phyloP scores from a whole-genome alignment of 345 rosid genomes.

The Camelina laxa region DNA sequence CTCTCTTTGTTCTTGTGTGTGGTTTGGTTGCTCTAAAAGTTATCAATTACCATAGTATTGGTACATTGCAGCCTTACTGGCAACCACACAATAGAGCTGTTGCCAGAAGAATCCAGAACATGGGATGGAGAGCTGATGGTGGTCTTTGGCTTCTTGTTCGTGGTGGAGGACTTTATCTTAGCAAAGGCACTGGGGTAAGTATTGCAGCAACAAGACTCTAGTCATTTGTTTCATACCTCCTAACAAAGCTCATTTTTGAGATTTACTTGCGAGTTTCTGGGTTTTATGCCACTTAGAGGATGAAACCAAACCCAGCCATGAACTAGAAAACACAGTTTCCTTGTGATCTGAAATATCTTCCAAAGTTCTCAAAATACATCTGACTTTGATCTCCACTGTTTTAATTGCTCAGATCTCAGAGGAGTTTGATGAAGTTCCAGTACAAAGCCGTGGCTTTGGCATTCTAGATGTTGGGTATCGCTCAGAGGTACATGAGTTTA shows the following conservation, averaged over 20 bases:
- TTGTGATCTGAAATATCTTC: not conserved
- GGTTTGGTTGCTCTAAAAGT: slow-evolving; percentile 21
- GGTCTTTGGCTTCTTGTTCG: slow-evolving; percentile 99
- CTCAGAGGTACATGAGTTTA: slow-evolving; percentile 60
- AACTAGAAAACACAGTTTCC: not conserved
- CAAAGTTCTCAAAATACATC: not conserved
- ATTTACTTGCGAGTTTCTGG: not conserved
- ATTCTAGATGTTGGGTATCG: slow-evolving; percentile 96
- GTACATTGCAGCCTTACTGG: slow-evolving; percentile 75
- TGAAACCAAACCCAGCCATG: not conserved
- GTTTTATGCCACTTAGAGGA: not conserved
- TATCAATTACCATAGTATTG: slow-evolving; percentile 12
- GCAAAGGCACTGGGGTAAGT: slow-evolving; percentile 94
- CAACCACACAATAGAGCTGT: slow-evolving; percentile 98
- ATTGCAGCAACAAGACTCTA: slow-evolving; percentile 6
- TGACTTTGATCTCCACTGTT: slow-evolving; percentile 16
- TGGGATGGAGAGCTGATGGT: slow-evolving; percentile 99
- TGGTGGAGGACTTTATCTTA: slow-evolving; percentile 96
- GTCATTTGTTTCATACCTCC: slow-evolving; percentile 2
- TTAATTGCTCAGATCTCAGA: slow-evolving; percentile 61
- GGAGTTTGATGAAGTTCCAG: slow-evolving; percentile 78
- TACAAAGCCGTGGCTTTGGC: slow-evolving; percentile 96
- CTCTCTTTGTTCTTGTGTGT: not conserved
- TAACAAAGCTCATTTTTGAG: not conserved
- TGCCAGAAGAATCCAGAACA: slow-evolving; percentile 93